phyloP scores from a whole-genome alignment of 768 basidiomycete species.

The Tricholoma flavovirens region DNA sequence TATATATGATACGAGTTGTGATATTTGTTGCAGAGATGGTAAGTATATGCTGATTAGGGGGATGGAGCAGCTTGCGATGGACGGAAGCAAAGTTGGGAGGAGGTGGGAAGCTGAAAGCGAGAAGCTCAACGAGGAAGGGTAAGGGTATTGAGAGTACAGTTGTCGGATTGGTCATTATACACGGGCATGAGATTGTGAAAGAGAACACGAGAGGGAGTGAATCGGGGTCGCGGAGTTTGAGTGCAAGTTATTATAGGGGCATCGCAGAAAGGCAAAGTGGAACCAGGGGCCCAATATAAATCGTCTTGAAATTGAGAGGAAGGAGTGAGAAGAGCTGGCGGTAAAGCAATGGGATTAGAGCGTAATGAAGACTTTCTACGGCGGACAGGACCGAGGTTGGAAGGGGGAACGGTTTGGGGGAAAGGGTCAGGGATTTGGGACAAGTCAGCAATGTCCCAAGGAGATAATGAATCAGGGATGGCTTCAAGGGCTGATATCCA shows the following conservation, averaged over 20 bases:
- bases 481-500: conserved; percentile 60
- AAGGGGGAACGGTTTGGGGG: conserved; percentile 9
- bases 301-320: neutral
- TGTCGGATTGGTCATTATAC: conserved; percentile 20
- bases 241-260: conserved; percentile 16
- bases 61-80: neutral
- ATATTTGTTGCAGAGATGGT: conserved; percentile 2
- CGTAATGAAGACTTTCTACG: conserved; percentile 50
- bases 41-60: neutral
- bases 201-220: conserved; percentile 43
- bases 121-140: conserved; percentile 4
- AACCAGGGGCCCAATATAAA: conserved; percentile 1
- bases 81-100: neutral
- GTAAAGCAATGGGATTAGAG: conserved; percentile 35
- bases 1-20: neutral
- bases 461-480: conserved; percentile 28
- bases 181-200: conserved; percentile 64
- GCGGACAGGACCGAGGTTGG: conserved; percentile 50
- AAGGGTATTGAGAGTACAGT: conserved; percentile 28
- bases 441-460: conserved; percentile 55
- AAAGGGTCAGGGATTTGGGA: conserved; percentile 43
- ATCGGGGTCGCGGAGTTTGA: conserved; percentile 31
- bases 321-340: conserved; percentile 11
- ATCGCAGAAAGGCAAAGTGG: conserved; percentile 10
- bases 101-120: neutral